Conservation (phyloP, 306 rosid species). For the Begonia fuchsioides region DNA sequence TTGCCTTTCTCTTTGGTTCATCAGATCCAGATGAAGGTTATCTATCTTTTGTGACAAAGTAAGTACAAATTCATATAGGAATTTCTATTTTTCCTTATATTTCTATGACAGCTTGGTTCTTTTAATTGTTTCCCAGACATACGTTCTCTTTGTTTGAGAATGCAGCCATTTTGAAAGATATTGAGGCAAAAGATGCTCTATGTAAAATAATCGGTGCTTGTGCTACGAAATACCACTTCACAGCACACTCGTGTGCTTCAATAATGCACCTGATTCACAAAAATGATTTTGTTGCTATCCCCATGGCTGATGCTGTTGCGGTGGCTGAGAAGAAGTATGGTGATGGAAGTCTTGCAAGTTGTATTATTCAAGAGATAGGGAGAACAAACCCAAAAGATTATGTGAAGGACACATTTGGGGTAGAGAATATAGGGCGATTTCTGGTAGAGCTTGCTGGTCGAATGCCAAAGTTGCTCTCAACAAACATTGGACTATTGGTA, state of each 20-base stretch:
- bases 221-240: constrained; percentile 73
- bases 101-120: constrained; percentile 6
- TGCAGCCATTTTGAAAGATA: constrained; percentile 43
- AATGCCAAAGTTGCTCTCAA: constrained; percentile 67
- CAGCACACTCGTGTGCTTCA: constrained; percentile 78
- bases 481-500: constrained; percentile 76
- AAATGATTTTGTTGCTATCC: constrained; percentile 76
- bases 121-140: constrained; percentile 29
- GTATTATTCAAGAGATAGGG: constrained; percentile 79
- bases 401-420: constrained; percentile 73
- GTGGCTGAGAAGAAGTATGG: constrained; percentile 71
- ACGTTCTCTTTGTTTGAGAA: constrained; percentile 75
- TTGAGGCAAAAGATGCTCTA: constrained; percentile 57
- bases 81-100: not conserved
- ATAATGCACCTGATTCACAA: constrained; percentile 81
- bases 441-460: constrained; percentile 85
- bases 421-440: constrained; percentile 86
- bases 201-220: constrained; percentile 81
- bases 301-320: constrained; percentile 70
- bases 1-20: constrained; percentile 66
- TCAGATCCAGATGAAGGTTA: constrained; percentile 57
- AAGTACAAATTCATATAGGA: constrained; percentile 12
- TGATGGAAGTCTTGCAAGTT: constrained; percentile 70
- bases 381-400: constrained; percentile 86
- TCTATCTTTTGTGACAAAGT: constrained; percentile 69